Percentiles rank a stretch among this genome's conserved stretches.
Conservation (phyloP, 2,329 filamentous ascomycete species). For the Xylaria sp. region DNA sequence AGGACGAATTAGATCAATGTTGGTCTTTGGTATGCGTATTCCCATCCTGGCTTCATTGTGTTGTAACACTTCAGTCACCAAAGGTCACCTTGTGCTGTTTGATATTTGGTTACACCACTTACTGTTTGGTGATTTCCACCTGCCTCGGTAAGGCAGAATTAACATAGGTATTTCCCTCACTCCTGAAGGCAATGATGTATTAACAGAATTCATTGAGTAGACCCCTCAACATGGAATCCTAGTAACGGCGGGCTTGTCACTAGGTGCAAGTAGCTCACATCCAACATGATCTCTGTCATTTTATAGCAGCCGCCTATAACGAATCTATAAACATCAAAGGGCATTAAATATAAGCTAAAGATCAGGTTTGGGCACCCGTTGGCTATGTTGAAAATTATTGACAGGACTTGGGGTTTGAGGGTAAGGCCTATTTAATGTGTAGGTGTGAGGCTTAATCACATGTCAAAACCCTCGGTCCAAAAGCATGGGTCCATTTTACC, state of each 20-base stretch:
- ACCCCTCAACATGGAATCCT: too few species aligned
- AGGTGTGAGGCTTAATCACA: constrained; percentile 43
- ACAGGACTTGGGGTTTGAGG: neutral
- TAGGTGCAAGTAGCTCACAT: too few species aligned
- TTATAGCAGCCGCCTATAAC: neutral
- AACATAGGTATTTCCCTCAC: too few species aligned
- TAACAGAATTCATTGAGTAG: too few species aligned
- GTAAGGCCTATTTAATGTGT: constrained; percentile 11
- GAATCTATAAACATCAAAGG: neutral
- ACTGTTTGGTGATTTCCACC: too few species aligned
- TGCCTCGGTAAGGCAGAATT: too few species aligned
- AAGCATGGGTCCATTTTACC: constrained; percentile 6
- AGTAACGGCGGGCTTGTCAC: too few species aligned
- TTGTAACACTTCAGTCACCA: too few species aligned
- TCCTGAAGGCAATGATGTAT: too few species aligned
- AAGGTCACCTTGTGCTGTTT: too few species aligned
- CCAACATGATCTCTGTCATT: neutral
- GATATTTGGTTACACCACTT: too few species aligned
- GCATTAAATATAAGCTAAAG: neutral
- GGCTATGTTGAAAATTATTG: neutral
- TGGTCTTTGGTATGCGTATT: neutral
- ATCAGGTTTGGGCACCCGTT: neutral
- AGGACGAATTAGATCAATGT: neutral
- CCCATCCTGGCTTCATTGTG: too few species aligned
- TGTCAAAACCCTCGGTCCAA: constrained; percentile 34